Percentiles rank a stretch among this genome's conserved stretches.
Conservation (phyloP, 2,329 filamentous ascomycete species). For the Raffaelea albimanens region DNA sequence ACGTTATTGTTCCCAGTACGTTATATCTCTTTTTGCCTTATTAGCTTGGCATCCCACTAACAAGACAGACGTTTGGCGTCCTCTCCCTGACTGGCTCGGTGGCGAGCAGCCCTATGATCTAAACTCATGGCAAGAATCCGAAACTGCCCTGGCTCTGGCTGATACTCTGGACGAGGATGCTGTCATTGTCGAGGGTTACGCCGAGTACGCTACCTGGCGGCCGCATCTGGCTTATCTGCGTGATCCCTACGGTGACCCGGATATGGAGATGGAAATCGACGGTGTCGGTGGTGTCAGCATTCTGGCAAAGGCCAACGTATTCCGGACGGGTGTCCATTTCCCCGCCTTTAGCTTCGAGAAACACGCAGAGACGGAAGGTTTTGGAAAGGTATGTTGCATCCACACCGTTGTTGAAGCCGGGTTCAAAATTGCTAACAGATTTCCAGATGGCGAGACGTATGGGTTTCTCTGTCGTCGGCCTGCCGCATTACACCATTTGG, state of each 20-base stretch:
- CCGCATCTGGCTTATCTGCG: conserved; percentile 94
- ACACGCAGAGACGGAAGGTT: conserved; percentile 96
- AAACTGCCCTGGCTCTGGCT: conserved; percentile 85
- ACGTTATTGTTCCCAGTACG: conserved; percentile 90
- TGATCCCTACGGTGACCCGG: conserved; percentile 92
- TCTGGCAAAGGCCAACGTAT: conserved; percentile 89
- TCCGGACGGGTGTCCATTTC: conserved; percentile 91
- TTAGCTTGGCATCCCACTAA: too few relatives aligned
- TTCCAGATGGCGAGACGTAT: conserved; percentile 89
- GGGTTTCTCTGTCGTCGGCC: conserved; percentile 87
- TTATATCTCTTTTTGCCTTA: background rate
- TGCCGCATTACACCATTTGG: conserved; percentile 98
- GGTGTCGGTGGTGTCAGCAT: conserved; percentile 97
- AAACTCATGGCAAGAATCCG: conserved; percentile 99
- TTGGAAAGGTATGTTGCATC: conserved; percentile 67
- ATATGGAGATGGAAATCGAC: conserved; percentile 99
- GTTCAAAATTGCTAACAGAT: background rate
- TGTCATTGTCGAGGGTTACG: conserved; percentile 97
- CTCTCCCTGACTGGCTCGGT: conserved; percentile 96
- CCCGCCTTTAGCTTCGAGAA: conserved; percentile 98
- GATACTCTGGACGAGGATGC: conserved; percentile 96
- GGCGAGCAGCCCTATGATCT: conserved; percentile 97
- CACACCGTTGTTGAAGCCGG: too few relatives aligned
- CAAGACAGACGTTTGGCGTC: conserved; percentile 82
- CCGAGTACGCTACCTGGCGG: conserved; percentile 96